Base-by-base conservation (phyloP, 179 eudicot genomes). In the Silene noctiflora region DNA sequence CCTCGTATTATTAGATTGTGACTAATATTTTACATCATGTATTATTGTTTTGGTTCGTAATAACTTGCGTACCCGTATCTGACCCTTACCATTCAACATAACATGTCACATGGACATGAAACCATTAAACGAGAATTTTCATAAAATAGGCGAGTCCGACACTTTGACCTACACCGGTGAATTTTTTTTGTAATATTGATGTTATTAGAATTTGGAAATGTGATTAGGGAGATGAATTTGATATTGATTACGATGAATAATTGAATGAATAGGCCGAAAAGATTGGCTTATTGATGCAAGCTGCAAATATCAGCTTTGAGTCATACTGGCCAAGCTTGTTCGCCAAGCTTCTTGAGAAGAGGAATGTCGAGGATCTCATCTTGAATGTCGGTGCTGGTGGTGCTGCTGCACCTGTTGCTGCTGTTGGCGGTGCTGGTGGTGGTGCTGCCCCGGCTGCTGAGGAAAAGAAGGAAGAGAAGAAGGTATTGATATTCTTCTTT, bases 281-380 rank as follows among this genome's bases (percentile, higher is more conserved):
- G 88, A 86, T 91, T 3, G 42, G 87, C 0, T 78, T 86, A 0
- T 39, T 92, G 79, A 82, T 89, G 65, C 84, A 84, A 64, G 89
- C 94, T 0, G 92, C 94, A 17, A 86, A 86, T 27, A 77, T 92
- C 21, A 68, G 69, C 14, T 74, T 85, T 6, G 96, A 92, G 55
- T 87, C 94, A 0, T 91, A 89, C 77, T 92, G 96, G 97, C 91
- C 96, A 1, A 75, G 89, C 51, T 84, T 92, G 65, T 91, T 92
- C 46, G 90, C 97, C 39, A 91, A 92, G 91, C 90, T 92, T 6
- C 78, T 79, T 2, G 94, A 92, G 88, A 92, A 88, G 87, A 89
- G 67, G 76, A 86, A 81, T 69, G 69, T 92, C 64, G 89, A 81
- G 31, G 96, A 92, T 70, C 94, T 92, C 3, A 81, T 92, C 20